Conservation (phyloP, 202 grass and related monocot genomes). For the Carex arenaria region DNA sequence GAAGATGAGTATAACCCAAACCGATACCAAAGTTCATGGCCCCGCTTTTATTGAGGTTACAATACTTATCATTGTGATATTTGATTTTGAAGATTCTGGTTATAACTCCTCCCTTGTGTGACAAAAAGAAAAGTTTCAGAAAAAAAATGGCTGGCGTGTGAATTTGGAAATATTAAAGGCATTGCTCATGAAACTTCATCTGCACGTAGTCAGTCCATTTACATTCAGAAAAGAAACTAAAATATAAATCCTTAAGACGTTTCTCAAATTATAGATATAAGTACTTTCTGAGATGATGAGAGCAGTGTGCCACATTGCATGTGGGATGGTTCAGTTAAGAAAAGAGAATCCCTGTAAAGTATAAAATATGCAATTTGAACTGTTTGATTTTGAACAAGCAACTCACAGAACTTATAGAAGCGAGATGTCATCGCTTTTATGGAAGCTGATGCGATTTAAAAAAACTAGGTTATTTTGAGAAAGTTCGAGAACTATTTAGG, state of each 20-base stretch:
- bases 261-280: not conserved
- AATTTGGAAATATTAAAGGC: not conserved
- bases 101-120: not conserved
- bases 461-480: not conserved
- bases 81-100: not conserved
- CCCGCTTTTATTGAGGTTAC: slow-evolving; percentile 93
- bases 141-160: not conserved
- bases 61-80: not conserved
- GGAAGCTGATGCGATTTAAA: not conserved
- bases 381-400: not conserved
- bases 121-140: not conserved
- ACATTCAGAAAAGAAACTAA: not conserved
- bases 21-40: slow-evolving; percentile 45
- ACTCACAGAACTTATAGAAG: not conserved
- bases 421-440: not conserved
- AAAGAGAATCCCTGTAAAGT: not conserved
- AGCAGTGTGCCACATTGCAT: not conserved
- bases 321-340: not conserved
- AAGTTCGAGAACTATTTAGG: not conserved
- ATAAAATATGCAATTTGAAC: not conserved
- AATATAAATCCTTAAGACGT: not conserved
- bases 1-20: slow-evolving; percentile 50
- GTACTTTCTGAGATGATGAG: not conserved
- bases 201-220: not conserved
- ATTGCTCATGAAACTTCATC: not conserved